Conservation (phyloP, 75 land plant species). For the Picea sitchensis region DNA sequence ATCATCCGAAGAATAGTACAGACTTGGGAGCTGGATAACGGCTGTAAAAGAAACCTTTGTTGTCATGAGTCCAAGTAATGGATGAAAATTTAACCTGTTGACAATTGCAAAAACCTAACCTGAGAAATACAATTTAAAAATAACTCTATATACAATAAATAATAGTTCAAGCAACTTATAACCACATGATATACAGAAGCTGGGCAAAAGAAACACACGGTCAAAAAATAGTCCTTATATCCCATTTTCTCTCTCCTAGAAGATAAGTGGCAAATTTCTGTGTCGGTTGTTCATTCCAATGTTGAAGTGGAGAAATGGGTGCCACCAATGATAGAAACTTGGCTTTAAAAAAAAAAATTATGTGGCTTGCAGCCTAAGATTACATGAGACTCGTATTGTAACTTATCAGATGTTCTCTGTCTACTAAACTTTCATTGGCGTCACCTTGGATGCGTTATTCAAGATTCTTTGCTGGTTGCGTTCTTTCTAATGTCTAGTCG, state of each 20-base stretch:
- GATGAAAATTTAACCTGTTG: slow-evolving; percentile 88
- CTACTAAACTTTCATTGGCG: not conserved
- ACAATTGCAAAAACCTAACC: too few relatives aligned
- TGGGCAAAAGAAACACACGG: too few relatives aligned
- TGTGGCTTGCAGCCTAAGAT: not conserved
- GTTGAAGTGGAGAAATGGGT: too few relatives aligned
- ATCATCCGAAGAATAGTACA: slow-evolving; percentile 12
- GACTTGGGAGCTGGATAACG: slow-evolving; percentile 93
- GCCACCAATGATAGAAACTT: too few relatives aligned
- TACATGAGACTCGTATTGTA: not conserved
- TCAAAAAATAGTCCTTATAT: too few relatives aligned
- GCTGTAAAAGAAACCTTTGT: slow-evolving; percentile 96
- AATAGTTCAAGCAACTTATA: slow-evolving; percentile 44
- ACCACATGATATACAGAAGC: not conserved
- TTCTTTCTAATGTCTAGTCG: too few relatives aligned
- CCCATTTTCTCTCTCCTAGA: not conserved
- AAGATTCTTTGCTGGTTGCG: too few relatives aligned
- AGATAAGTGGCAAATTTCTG: not conserved
- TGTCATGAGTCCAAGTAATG: slow-evolving; percentile 91
- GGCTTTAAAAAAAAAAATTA: too few relatives aligned
- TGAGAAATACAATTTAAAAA: not conserved
- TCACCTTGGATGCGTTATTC: not conserved
- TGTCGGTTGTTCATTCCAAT: not conserved
- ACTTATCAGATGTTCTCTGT: not conserved
- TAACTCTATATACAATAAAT: not conserved